Base-by-base conservation (phyloP, 192 early-diverging fungal species). In the Backusella parvicylindrica region DNA sequence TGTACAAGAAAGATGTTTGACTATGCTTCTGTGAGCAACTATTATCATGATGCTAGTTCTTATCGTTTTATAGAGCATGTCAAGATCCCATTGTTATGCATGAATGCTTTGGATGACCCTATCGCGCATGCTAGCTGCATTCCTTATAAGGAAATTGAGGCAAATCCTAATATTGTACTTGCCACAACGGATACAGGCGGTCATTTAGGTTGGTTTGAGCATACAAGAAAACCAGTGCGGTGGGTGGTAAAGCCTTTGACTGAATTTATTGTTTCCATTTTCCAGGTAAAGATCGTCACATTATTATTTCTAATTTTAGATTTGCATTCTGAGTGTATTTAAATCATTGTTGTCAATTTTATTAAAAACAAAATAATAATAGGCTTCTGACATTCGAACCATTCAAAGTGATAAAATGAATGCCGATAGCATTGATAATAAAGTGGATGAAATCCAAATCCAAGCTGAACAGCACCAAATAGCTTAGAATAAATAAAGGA, bases 71-170 rank as follows among this genome's bases (percentile, higher is more conserved):
- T 93, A 72, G 82, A 87, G 3, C 74, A 81, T 71, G 90, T 94
- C 56, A 81, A 86, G 15, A 78, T 96, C n/a, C 97, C 96, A 30
- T 89, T 92, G 64, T 81, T 99, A 21, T 91, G 95, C 71, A 81
- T 97, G 33, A 90, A 89, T 16, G 91, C 95, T 53, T 63, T 92
- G 79, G 95, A 97, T 84, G 97, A 99, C 81, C 97, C 97, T 21
- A 91, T 99, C 78, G 91, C 91, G 18, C 80, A 84, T 0, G 68
- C 77, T 5, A 81, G 89, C 47, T 85, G 86, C 16, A 87, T 95
- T 8, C 97, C 97, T 8, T 86, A 79, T 43, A 86, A 92, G 56
- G 91, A 93, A 63, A 87, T 90, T 69, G 78, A 80, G 60, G 77
- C 78, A 6, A 99, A 99, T 77, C 94, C 95, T 36, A 82, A 92